These are phyloP conservation scores for Lobulomyces angularis DNA, from an alignment of 192 early-diverging fungal species.

Conservation along the genomic window DNA sequence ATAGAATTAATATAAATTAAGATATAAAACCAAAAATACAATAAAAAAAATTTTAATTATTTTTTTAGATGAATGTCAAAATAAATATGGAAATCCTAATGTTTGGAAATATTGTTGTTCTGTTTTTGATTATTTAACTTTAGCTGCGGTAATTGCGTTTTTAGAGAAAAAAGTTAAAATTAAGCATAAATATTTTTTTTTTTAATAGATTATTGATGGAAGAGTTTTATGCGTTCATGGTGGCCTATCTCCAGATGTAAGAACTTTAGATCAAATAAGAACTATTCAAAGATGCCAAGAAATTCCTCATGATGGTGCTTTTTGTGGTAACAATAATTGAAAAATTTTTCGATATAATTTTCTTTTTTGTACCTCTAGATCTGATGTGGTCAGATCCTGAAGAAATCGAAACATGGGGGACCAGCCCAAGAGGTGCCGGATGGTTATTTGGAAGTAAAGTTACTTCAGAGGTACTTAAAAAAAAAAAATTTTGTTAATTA, in stretches of 20 bases:
- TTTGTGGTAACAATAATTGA: constrained; percentile 52
- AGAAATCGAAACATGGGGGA: constrained; percentile 84
- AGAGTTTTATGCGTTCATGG: constrained; percentile 87
- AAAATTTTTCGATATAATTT: background rate
- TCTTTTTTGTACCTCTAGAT: constrained; percentile 41
- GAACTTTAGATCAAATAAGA: constrained; percentile 84
- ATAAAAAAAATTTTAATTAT: background rate
- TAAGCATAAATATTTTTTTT: background rate
- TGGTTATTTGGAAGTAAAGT: constrained; percentile 93
- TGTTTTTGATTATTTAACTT: constrained; percentile 82
- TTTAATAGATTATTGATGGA: constrained; percentile 75
- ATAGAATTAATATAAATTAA: background rate
- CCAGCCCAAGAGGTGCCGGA: constrained; percentile 84
- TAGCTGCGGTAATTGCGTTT: constrained; percentile 62
- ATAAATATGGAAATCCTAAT: constrained; percentile 88
- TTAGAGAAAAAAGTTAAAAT: background rate
- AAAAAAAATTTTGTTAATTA: background rate
- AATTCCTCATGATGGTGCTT: constrained; percentile 88
- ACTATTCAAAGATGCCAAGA: constrained; percentile 92
- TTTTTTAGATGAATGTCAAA: constrained; percentile 72
- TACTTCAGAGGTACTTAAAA: constrained; percentile 61
- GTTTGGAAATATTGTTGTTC: constrained; percentile 94
- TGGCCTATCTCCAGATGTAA: constrained; percentile 82
- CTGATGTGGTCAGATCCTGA: constrained; percentile 96
- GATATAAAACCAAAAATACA: background rate